These are phyloP conservation scores for Crithidia mellificae DNA, from an alignment of 208 protist species.

Conservation along the genomic window DNA sequence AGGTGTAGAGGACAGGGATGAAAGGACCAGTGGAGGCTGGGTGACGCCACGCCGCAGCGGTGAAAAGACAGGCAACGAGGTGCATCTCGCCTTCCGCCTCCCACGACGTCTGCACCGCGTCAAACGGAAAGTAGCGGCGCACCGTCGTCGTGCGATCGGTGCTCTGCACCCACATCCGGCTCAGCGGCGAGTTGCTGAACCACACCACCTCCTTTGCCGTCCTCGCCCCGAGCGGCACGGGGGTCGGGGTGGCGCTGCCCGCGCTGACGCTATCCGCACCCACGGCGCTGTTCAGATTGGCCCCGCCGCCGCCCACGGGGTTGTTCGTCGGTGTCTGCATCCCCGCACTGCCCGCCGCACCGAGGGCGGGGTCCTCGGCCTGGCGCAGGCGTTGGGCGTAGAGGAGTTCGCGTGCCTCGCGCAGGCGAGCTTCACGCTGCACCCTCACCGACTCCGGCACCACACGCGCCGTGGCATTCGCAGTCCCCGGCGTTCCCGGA, in stretches of 20 bases:
- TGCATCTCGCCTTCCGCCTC: conserved; percentile 80
- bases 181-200: conserved; percentile 38
- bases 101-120: conserved; percentile 63
- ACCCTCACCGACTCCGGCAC: conserved; percentile 20
- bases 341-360: neutral
- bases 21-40: conserved; percentile 23
- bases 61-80: conserved; percentile 75
- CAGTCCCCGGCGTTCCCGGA: neutral
- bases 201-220: conserved; percentile 33
- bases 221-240: conserved; percentile 9
- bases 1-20: conserved; percentile 37
- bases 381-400: conserved; percentile 11
- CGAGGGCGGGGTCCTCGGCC: conserved; percentile 1
- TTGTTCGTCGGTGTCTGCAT: neutral
- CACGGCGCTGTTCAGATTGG: neutral
- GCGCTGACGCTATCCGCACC: neutral
- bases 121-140: conserved; percentile 59
- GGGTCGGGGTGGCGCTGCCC: neutral
- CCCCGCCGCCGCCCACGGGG: neutral
- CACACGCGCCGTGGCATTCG: neutral
- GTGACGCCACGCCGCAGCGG: conserved; percentile 46
- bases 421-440: conserved; percentile 21
- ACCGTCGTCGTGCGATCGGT: conserved; percentile 23
- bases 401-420: conserved; percentile 26
- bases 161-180: conserved; percentile 39